phyloP scores from a whole-genome alignment of 352 stramenopile genomes.

The Phytophthora constricta region DNA sequence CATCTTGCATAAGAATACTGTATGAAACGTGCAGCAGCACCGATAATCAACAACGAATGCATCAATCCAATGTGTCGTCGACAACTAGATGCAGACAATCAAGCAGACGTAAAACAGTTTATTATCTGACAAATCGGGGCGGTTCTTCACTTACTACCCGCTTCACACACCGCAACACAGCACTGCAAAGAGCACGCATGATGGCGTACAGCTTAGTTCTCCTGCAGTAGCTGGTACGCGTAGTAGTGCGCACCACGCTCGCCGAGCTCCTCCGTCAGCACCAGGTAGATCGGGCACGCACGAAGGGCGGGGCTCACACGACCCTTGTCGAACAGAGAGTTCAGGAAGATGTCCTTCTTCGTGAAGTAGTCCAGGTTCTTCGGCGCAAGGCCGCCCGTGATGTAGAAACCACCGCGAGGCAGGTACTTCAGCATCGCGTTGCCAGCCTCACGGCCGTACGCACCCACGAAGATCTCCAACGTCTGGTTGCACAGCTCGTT shows the following conservation, averaged over 20 bases:
- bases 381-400: constrained; percentile 95
- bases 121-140: too few relatives aligned
- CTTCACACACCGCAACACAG: too few relatives aligned
- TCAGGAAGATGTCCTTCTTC: constrained; percentile 74
- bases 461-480: constrained; percentile 94
- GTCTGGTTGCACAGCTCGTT: constrained; percentile 86
- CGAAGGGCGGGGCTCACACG: constrained; percentile 79
- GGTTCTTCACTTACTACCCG: too few relatives aligned
- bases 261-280: constrained; percentile 88
- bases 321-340: constrained; percentile 86
- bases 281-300: constrained; percentile 82
- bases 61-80: too few relatives aligned
- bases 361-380: constrained; percentile 97
- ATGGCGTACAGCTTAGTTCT: too few relatives aligned
- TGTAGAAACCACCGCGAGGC: constrained; percentile 95
- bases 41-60: too few relatives aligned
- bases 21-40: too few relatives aligned
- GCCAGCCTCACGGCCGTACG: constrained; percentile 95
- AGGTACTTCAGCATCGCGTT: constrained; percentile 95
- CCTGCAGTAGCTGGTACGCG: constrained; percentile 66
- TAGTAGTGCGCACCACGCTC: constrained; percentile 88
- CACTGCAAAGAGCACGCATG: too few relatives aligned
- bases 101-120: too few relatives aligned
- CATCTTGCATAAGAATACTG: too few relatives aligned
- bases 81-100: too few relatives aligned